Conservation (phyloP, 352 stramenopile genomes). For the Lagenidium giganteum region DNA sequence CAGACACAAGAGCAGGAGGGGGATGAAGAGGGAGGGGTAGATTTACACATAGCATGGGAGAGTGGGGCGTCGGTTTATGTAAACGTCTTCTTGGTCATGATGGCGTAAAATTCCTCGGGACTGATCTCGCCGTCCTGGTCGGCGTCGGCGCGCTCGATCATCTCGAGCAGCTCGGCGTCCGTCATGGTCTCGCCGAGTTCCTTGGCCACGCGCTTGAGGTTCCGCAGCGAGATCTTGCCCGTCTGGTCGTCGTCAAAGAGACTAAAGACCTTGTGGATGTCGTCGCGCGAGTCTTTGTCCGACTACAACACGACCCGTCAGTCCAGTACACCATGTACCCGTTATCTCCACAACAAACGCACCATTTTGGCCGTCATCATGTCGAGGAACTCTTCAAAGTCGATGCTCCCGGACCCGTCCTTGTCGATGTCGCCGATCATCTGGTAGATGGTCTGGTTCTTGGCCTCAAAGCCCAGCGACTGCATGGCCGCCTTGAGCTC, state of each 20-base stretch:
- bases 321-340: background rate
- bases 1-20: background rate
- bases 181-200: conserved; percentile 99
- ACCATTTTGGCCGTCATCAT: conserved; percentile 97
- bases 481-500: conserved; percentile 97
- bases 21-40: background rate
- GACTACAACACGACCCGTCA: conserved; percentile 32
- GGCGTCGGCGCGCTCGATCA: conserved; percentile 96
- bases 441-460: conserved; percentile 97
- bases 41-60: background rate
- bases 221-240: conserved; percentile 95
- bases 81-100: conserved; percentile 97
- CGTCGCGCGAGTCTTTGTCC: conserved; percentile 94
- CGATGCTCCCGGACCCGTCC: conserved; percentile 92
- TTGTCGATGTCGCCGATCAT: conserved; percentile 98
- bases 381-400: conserved; percentile 97
- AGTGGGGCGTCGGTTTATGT: conserved; percentile 30
- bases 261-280: conserved; percentile 96
- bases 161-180: conserved; percentile 98
- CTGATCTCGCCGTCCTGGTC: conserved; percentile 97
- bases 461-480: conserved; percentile 95
- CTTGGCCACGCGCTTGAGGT: conserved; percentile 97
- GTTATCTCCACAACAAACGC: conserved; percentile 3
- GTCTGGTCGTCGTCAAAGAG: conserved; percentile 98
- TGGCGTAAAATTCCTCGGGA: conserved; percentile 96